These are phyloP conservation scores for Leccinum griseonigrum DNA, from an alignment of 1,284 basidiomycete species.

Conservation along the genomic window DNA sequence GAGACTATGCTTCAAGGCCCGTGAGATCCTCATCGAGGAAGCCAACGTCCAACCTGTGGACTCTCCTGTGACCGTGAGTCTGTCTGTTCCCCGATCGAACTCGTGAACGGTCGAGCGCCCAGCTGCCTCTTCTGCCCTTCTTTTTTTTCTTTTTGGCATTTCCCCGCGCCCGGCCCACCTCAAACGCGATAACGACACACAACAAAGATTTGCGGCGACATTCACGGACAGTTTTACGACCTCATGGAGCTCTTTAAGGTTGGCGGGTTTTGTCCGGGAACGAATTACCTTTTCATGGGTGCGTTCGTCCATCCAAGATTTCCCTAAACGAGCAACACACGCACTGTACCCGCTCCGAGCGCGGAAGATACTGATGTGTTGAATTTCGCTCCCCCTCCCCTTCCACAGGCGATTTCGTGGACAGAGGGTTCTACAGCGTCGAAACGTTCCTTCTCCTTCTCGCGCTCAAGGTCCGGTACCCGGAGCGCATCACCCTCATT, in stretches of 20 bases:
- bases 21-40: conserved; percentile 96
- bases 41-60: conserved; percentile 97
- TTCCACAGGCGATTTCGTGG: conserved; percentile 84
- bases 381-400: background rate
- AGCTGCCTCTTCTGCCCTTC: background rate
- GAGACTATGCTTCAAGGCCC: conserved; percentile 89
- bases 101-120: conserved; percentile 3
- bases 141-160: background rate
- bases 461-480: conserved; percentile 96
- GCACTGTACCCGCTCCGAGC: background rate
- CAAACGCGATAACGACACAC: background rate
- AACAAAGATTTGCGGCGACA: conserved; percentile 95
- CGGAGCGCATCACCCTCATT: conserved; percentile 96
- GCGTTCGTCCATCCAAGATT: conserved; percentile 29
- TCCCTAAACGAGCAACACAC: background rate
- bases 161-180: conserved; percentile 20
- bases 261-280: conserved; percentile 93
- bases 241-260: conserved; percentile 96
- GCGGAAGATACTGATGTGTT: conserved; percentile 6
- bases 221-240: conserved; percentile 98
- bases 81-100: conserved; percentile 1
- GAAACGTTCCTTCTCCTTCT: conserved; percentile 96
- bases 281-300: conserved; percentile 99
- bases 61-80: conserved; percentile 85
- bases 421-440: conserved; percentile 96